Evolutionary conservation across 352 stramenopile species (phyloP).

Genomic region (Aphanomyces stellatus): DNA sequence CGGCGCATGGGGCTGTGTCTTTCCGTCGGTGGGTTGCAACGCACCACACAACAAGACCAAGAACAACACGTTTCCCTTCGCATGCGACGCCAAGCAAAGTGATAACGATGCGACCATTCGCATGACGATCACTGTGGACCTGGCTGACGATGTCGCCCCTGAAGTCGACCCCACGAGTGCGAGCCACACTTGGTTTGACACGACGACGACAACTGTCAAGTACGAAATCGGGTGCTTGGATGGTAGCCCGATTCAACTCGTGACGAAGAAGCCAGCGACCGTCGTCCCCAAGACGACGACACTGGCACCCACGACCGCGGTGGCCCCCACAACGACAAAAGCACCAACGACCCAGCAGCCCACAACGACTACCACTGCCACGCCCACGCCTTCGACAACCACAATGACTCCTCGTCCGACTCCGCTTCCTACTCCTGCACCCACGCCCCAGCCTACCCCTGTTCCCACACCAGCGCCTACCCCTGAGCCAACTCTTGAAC

Average conservation of each 20-base stretch:
- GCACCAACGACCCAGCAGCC: not conserved
- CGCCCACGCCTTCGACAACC: too few species aligned
- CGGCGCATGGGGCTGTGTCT: constrained; percentile 36
- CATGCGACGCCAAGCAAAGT: not conserved
- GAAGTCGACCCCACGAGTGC: too few species aligned
- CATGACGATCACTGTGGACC: not conserved
- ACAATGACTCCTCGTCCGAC: not conserved
- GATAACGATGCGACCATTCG: constrained; percentile 4
- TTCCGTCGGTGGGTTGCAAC: constrained; percentile 30
- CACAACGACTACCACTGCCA: not conserved
- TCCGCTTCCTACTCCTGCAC: not conserved
- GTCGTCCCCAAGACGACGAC: not conserved
- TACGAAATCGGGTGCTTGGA: constrained; percentile 8
- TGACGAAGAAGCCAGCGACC: not conserved
- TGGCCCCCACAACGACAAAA: not conserved
- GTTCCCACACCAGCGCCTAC: constrained; percentile 21
- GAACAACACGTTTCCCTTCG: not conserved
- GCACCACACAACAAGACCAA: not conserved
- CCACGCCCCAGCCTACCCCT: constrained; percentile 18
- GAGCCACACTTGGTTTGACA: constrained; percentile 2
- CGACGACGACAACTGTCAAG: not conserved
- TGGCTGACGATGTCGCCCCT: too few species aligned
- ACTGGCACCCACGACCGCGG: not conserved
- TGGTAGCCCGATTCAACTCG: not conserved
- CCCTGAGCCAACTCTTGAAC: constrained; percentile 16